Percentiles rank a stretch among this genome's conserved stretches.
phyloP scores from a whole-genome alignment of 2,329 filamentous ascomycete species.

The Graphilbum fragrans region DNA sequence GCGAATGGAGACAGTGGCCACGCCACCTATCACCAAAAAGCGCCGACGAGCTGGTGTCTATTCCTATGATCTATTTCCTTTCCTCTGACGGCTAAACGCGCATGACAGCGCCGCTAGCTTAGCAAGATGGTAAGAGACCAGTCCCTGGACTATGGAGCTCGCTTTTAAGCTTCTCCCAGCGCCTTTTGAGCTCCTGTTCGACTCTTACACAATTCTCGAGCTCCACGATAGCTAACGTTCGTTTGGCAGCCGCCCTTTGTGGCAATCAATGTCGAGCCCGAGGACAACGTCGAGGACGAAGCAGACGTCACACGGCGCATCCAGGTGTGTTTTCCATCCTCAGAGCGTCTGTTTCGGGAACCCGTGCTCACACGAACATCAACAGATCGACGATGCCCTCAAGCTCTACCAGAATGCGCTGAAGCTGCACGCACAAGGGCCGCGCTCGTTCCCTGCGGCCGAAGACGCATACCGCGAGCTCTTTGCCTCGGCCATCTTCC shows the following conservation, averaged over 20 bases:
- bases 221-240: background rate
- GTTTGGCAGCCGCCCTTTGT: constrained; percentile 52
- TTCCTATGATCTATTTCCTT: too few species aligned
- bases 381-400: constrained; percentile 82
- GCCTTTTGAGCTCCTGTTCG: too few species aligned
- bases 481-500: constrained; percentile 88
- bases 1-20: too few species aligned
- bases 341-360: too few species aligned
- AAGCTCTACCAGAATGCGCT: constrained; percentile 89
- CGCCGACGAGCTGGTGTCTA: too few species aligned
- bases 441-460: constrained; percentile 62
- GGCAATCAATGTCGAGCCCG: constrained; percentile 87
- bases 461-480: constrained; percentile 70
- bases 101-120: too few species aligned
- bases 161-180: too few species aligned
- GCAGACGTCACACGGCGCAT: constrained; percentile 92
- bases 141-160: too few species aligned
- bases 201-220: background rate
- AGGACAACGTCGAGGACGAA: constrained; percentile 82
- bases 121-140: too few species aligned
- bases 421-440: constrained; percentile 82
- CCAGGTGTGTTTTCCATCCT: constrained; percentile 52
- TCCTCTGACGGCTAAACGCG: too few species aligned
- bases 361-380: background rate
- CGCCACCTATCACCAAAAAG: too few species aligned